Evolutionary conservation across 2,329 filamentous ascomycete genomes (phyloP).

Genomic region (Aspergillus fumigatiaffinis): DNA sequence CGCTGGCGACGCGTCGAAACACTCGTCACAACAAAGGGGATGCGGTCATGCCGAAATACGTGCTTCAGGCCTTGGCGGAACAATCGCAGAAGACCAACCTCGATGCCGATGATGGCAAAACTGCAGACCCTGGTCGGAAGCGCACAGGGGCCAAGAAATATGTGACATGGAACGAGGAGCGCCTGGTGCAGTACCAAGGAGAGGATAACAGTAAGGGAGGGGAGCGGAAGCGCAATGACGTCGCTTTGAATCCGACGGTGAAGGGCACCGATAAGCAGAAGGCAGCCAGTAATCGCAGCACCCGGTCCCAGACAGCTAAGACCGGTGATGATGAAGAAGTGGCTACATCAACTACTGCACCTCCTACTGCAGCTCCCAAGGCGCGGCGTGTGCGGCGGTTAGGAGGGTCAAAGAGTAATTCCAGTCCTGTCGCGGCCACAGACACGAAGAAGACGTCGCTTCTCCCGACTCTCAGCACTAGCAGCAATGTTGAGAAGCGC

Average conservation of each 20-base stretch:
- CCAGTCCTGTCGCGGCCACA: constrained; percentile 17
- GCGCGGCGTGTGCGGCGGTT: constrained; percentile 31
- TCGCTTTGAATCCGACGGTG: constrained; percentile 9
- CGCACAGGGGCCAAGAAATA: constrained; percentile 21
- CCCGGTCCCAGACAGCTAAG: constrained; percentile 20
- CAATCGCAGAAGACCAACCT: constrained; percentile 7
- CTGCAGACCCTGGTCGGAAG: constrained; percentile 4
- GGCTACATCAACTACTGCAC: constrained; percentile 18
- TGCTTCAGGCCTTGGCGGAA: constrained; percentile 23
- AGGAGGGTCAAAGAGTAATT: constrained; percentile 22
- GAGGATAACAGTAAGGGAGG: constrained; percentile 15
- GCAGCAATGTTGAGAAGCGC: constrained; percentile 26
- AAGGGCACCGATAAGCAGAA: constrained; percentile 21
- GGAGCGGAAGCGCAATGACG: constrained; percentile 17
- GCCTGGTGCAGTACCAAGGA: constrained; percentile 34
- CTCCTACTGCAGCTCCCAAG: constrained; percentile 23
- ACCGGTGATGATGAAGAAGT: constrained; percentile 15
- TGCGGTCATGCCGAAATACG: constrained; percentile 30
- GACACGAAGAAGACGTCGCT: not conserved
- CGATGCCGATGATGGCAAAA: constrained; percentile 6
- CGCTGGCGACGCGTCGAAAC: constrained; percentile 40
- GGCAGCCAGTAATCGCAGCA: constrained; percentile 20
- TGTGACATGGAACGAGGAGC: constrained; percentile 38
- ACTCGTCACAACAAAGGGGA: constrained; percentile 41
- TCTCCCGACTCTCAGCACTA: not conserved